Evolutionary conservation across 2,329 filamentous ascomycete genomes (phyloP).

Genomic region (Capronia americana): DNA sequence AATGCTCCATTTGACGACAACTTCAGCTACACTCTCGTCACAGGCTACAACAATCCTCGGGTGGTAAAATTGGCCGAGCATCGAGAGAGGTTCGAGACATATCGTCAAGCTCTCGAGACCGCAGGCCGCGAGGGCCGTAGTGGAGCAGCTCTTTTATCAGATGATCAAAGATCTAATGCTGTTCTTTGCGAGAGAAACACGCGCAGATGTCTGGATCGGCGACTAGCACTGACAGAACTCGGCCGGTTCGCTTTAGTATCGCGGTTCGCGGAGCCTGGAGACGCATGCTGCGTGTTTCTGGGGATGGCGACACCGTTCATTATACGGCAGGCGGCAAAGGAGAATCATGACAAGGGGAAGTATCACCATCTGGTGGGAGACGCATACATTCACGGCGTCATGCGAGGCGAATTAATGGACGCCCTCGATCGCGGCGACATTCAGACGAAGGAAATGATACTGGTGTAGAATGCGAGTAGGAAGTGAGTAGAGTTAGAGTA

Average conservation of each 20-base stretch:
- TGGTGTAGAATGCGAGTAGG: not conserved
- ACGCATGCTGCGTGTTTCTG: constrained; percentile 5
- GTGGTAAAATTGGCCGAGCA: not conserved
- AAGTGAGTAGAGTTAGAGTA: too few species aligned
- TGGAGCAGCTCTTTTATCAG: not conserved
- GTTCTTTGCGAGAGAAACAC: not conserved
- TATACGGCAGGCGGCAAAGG: not conserved
- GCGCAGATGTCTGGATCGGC: not conserved
- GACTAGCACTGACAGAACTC: not conserved
- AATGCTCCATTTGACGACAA: not conserved
- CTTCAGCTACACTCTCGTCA: constrained; percentile 11
- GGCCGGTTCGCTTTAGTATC: constrained; percentile 7
- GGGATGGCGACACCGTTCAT: constrained; percentile 6
- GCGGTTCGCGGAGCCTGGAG: constrained; percentile 8
- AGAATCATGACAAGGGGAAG: not conserved
- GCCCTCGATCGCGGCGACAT: not conserved
- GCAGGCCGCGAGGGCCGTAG: not conserved
- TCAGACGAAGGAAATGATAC: not conserved
- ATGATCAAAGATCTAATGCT: not conserved
- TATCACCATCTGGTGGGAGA: constrained; percentile 11
- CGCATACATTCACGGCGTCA: constrained; percentile 4
- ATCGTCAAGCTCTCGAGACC: not conserved
- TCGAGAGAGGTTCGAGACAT: not conserved
- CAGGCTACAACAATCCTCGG: constrained; percentile 2
- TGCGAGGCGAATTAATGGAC: constrained; percentile 3